Evolutionary conservation across 1,284 basidiomycete genomes (phyloP).

Genomic region (Ganoderma sp.): DNA sequence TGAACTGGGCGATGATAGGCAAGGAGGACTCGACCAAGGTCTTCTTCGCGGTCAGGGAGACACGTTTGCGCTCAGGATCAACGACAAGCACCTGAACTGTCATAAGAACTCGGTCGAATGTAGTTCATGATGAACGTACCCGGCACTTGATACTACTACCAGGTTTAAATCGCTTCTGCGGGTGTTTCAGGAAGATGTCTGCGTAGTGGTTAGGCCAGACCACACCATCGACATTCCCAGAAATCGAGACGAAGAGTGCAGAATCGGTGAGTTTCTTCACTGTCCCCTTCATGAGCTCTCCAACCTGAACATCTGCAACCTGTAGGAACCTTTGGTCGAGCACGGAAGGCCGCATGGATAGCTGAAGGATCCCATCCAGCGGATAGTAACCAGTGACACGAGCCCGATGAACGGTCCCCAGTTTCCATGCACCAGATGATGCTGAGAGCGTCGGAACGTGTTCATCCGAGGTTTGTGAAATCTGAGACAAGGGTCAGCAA

Average conservation of each 20-base stretch:
- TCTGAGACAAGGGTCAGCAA: conserved; percentile 53
- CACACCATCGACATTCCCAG: conserved; percentile 89
- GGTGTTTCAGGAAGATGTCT: conserved; percentile 91
- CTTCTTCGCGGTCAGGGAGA: conserved; percentile 93
- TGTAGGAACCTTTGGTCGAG: conserved; percentile 90
- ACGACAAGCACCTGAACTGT: conserved; percentile 80
- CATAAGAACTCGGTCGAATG: conserved; percentile 6
- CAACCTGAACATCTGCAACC: conserved; percentile 83
- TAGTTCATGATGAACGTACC: conserved; percentile 49
- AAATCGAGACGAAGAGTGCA: conserved; percentile 84
- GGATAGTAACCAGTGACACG: conserved; percentile 90
- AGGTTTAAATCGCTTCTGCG: conserved; percentile 89
- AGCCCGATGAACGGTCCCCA: conserved; percentile 81
- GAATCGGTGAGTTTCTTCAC: conserved; percentile 83
- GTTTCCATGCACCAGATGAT: conserved; percentile 79
- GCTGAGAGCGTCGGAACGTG: conserved; percentile 79
- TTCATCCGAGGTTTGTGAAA: conserved; percentile 93
- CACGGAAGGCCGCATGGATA: conserved; percentile 85
- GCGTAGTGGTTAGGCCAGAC: conserved; percentile 97
- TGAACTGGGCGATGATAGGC: conserved; percentile 70
- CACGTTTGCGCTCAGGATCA: conserved; percentile 81
- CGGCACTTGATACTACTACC: conserved; percentile 87
- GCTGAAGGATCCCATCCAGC: conserved; percentile 88
- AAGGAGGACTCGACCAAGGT: conserved; percentile 84
- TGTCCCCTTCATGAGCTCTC: conserved; percentile 84